These are phyloP conservation scores for Solanum chiquidenum DNA, from an alignment of 257 asterid genomes.

Conservation along the genomic window DNA sequence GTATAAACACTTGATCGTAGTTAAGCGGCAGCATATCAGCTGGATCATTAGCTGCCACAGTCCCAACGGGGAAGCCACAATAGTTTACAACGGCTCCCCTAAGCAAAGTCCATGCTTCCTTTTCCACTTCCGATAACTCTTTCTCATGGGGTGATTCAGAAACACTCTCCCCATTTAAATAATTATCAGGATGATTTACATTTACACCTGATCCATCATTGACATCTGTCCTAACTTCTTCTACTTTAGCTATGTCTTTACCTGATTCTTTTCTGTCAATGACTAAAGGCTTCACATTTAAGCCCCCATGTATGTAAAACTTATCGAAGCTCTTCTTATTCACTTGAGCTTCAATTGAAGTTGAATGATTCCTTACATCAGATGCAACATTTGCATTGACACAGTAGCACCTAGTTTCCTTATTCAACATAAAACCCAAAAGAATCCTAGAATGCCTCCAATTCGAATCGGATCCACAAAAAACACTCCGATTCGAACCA, in stretches of 20 bases:
- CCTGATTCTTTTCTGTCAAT: constrained; percentile 29
- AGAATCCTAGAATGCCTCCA: constrained; percentile 36
- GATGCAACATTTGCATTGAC: constrained; percentile 52
- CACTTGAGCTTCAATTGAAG: constrained; percentile 39
- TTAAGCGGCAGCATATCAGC: constrained; percentile 52
- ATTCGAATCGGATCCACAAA: constrained; percentile 40
- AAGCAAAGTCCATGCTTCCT: constrained; percentile 73
- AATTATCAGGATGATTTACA: constrained; percentile 7
- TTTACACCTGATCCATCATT: constrained; percentile 15
- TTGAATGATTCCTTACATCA: constrained; percentile 48
- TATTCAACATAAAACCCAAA: constrained; percentile 19
- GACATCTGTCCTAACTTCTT: neutral
- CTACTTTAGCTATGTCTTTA: constrained; percentile 11
- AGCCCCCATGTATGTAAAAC: constrained; percentile 51
- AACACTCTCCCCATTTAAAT: constrained; percentile 9
- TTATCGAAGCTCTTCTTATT: constrained; percentile 44
- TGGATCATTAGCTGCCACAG: constrained; percentile 66
- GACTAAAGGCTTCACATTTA: constrained; percentile 47
- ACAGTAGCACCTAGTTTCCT: constrained; percentile 6
- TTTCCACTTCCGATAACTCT: constrained; percentile 43
- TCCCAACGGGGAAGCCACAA: constrained; percentile 68
- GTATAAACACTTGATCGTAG: constrained; percentile 67
- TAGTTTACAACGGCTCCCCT: constrained; percentile 49
- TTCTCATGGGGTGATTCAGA: constrained; percentile 17
- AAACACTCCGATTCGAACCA: constrained; percentile 31